phyloP scores from a whole-genome alignment of 495 filamentous ascomycete species.

The Clohesyomyces aquaticus region DNA sequence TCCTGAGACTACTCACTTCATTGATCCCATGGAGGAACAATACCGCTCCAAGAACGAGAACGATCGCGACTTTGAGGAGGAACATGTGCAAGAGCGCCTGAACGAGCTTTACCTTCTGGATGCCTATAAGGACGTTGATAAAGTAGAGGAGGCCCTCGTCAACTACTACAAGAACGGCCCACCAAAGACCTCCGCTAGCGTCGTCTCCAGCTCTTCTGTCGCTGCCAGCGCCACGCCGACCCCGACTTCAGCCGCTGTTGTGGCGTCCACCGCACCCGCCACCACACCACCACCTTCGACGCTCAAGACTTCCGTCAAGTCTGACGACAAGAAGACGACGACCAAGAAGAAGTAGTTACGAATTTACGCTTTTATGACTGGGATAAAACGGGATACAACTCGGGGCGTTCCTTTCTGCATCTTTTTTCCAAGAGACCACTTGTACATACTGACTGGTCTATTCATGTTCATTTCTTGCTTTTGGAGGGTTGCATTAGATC shows the following conservation, averaged over 20 bases:
- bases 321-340: conserved; percentile 4
- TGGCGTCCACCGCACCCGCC: not conserved
- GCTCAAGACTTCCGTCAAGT: not conserved
- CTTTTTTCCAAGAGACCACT: not conserved
- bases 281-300: not conserved
- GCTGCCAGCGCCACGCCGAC: not conserved
- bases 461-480: not conserved
- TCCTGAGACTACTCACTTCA: conserved; percentile 50
- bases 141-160: conserved; percentile 23
- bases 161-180: conserved; percentile 28
- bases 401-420: no score
- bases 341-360: conserved; percentile 5
- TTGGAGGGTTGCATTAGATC: not conserved
- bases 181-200: conserved; percentile 4
- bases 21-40: conserved; percentile 47
- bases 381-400: not conserved
- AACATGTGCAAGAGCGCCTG: conserved; percentile 27
- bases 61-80: conserved; percentile 21
- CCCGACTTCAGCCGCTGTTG: not conserved
- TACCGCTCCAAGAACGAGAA: conserved; percentile 39
- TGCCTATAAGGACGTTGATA: conserved; percentile 27
- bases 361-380: not conserved
- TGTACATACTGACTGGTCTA: no score
- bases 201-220: not conserved
- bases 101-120: conserved; percentile 23